Conservation (phyloP, 768 basidiomycete genomes). For the Cytidiella melzeri region DNA sequence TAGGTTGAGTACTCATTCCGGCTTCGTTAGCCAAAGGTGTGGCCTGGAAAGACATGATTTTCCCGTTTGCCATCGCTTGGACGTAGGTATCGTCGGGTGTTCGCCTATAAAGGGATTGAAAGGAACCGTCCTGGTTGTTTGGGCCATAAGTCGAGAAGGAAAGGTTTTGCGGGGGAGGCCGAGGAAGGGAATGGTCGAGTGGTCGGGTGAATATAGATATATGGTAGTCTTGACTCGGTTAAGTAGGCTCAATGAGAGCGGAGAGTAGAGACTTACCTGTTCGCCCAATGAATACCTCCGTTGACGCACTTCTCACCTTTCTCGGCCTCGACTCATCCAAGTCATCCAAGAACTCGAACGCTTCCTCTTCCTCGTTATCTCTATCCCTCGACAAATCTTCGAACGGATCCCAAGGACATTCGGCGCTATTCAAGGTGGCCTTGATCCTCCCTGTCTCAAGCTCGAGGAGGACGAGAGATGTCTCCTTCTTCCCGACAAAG, state of each 20-base stretch:
- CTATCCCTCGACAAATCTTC: slow-evolving; percentile 39
- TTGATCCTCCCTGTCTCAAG: slow-evolving; percentile 77
- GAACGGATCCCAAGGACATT: slow-evolving; percentile 72
- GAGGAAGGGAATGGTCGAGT: slow-evolving; percentile 27
- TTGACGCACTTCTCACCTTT: slow-evolving; percentile 17
- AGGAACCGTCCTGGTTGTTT: slow-evolving; percentile 73
- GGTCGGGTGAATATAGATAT: slow-evolving; percentile 74
- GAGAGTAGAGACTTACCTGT: slow-evolving; percentile 40
- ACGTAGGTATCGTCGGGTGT: slow-evolving; percentile 79
- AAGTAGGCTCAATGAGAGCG: not conserved
- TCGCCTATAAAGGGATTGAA: slow-evolving; percentile 68
- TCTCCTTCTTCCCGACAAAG: slow-evolving; percentile 91
- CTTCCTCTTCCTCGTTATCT: slow-evolving; percentile 19
- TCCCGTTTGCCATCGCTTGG: slow-evolving; percentile 74
- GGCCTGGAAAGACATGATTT: slow-evolving; percentile 67
- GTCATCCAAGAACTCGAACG: slow-evolving; percentile 46
- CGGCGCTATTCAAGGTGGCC: slow-evolving; percentile 64
- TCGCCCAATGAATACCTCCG: slow-evolving; percentile 57
- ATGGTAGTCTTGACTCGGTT: slow-evolving; percentile 67
- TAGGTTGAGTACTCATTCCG: slow-evolving; percentile 32
- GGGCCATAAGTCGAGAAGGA: slow-evolving; percentile 91
- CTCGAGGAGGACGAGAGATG: slow-evolving; percentile 68
- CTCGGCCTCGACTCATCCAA: slow-evolving; percentile 45
- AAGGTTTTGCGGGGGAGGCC: slow-evolving; percentile 65
- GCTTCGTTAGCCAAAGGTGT: slow-evolving; percentile 22